Base-by-base conservation (phyloP, 2,329 filamentous ascomycete genomes). In the Arthroderma sp. region DNA sequence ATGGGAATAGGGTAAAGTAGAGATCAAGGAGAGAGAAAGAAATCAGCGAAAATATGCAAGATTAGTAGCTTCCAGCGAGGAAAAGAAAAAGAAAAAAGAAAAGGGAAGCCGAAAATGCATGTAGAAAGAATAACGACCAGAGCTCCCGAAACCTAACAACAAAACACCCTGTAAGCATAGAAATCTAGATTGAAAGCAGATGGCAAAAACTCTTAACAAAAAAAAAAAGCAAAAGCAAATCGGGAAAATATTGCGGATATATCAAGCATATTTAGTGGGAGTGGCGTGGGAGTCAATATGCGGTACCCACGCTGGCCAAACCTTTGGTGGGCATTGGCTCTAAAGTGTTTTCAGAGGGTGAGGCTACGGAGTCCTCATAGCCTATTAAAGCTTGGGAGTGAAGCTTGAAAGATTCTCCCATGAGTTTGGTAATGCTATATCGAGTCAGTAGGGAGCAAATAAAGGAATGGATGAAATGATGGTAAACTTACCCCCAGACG, bases 341-440 rank as follows among this genome's bases (percentile, higher is more conserved):
- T 29, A 67, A 59, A 37, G 63, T 58, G 47, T 64, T 62, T 38
- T 67, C 64, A 52, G 43, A 32, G 9, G 40, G 45, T 7, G 43
- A 40, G 29, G 43, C 39, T 11, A 42, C 42, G 9, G 50, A 42
- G 62, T 95, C 89, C 61, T 95, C 87, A 60, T 94, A 96, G 63
- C 89, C 88, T 53, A 89, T 79, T 31, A 98, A 80, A 53, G 91
- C 88, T 69, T 96, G 88, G 33, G 88, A 85, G 67, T 96, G 89
- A 47, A 95, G 79, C 61, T 93, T 91, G 76, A 98, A 96, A 43
- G 91, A 88, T 67, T 96, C 91, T 57, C 91, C 91, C 84, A 96
- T 94, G 42, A 96, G 78, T 61, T 93, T 87, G 56, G 69, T 67
- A 48, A 70, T 69, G 50, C 66, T 69, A 45, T 46, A 22, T 22